A percentile compares a stretch with the other conserved stretches of the same genome.
phyloP scores from a whole-genome alignment of 2,329 filamentous ascomycete species.

The Thermothelomyces thermophilus region DNA sequence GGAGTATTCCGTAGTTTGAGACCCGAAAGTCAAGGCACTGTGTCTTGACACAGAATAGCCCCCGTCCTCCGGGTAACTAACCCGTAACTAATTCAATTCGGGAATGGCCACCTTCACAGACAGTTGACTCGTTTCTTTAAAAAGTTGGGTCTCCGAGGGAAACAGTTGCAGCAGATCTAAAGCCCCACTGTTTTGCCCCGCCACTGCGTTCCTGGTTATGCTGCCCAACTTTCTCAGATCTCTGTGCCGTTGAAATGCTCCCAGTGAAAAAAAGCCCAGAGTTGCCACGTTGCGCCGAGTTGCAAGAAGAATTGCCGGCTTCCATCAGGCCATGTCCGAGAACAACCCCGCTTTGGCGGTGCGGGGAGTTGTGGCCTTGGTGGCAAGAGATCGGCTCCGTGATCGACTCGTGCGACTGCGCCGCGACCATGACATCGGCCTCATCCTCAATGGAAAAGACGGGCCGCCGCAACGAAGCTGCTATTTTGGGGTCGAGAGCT shows the following conservation, averaged over 20 bases:
- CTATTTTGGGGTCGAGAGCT: background rate
- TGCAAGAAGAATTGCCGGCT: background rate
- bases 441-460: background rate
- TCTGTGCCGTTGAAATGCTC: background rate
- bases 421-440: background rate
- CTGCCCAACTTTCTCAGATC: background rate
- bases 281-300: background rate
- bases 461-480: background rate
- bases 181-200: background rate
- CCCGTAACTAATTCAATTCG: no score
- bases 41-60: no score
- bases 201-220: background rate
- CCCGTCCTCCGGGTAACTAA: no score
- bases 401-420: constrained; percentile 10
- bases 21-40: background rate
- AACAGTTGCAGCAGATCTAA: no score
- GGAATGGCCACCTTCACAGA: no score
- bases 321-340: background rate
- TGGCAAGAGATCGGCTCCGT: constrained; percentile 11
- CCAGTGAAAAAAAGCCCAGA: background rate
- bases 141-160: no score
- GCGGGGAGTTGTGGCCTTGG: background rate
- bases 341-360: background rate
- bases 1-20: background rate
- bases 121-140: no score